Evolutionary conservation across 2,329 filamentous ascomycete genomes (phyloP), one percentile per base, ranked within the genome.

Genomic region (Tolypocladium paradoxum): DNA sequence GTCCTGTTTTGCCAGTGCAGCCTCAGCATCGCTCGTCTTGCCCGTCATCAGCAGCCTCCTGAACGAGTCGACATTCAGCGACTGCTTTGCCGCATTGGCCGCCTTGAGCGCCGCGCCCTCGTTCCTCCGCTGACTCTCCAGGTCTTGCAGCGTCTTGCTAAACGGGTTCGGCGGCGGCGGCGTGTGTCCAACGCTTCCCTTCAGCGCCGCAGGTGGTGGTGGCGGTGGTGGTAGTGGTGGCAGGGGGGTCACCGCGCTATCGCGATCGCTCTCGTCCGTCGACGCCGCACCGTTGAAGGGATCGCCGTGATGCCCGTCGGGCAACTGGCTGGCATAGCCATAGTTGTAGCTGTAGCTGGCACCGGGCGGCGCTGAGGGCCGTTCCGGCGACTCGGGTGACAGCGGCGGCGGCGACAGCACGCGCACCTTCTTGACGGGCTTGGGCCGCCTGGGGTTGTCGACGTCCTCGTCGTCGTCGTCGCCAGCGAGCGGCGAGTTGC

Each of bases 1-100:
- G 3, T 36, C 36, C 11, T 40, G n/a, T 22, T 40, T 22, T n/a
- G 34, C n/a, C 20, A 50, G 35, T 4, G 51, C 20, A 3, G 40
- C 34, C 31, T 54, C 57, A 5, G 33, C 27, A 40, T 57, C 55
- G 43, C 70, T 77, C 36, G 79, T 65, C 61, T 83, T 81, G 22
- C 88, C 88, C 0, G 87, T 93, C 71, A 93, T 75, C 48, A 93
- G 76, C 56, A 93, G 70, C 55, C 84, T 78, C 63, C 84, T 84
- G 70, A 93, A 93, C 8, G 87, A 83, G 63, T 89, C 83, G 1
- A 92, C 88, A 63, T 93, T 87, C 57, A 92, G 69, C 0, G 81
- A 76, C 20, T 66, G 70, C 58, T 71, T 75, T 20, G 58, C 60
- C 2, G 64, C 58, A 43, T 66, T 63, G 33, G 62, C 62, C 35